Percentiles rank a stretch among this genome's conserved stretches.
phyloP scores from a whole-genome alignment of 768 basidiomycete genomes.

The Leccinum disarticulatum region DNA sequence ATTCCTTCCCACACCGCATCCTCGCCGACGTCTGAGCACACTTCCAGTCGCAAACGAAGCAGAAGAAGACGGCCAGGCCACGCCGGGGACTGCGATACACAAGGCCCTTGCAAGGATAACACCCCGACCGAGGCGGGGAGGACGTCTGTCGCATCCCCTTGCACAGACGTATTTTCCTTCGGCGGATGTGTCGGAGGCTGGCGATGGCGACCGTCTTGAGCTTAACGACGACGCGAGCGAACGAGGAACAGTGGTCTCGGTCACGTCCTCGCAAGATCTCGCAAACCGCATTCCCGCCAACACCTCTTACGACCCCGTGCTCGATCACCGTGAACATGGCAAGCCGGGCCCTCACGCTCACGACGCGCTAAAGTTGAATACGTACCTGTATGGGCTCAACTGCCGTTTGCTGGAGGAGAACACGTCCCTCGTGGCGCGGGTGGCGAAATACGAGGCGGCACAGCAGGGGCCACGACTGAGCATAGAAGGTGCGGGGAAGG shows the following conservation, averaged over 20 bases:
- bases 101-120: slow-evolving; percentile 65
- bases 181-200: no score
- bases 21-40: slow-evolving; percentile 51
- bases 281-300: slow-evolving; percentile 78
- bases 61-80: slow-evolving; percentile 32
- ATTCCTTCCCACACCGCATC: slow-evolving; percentile 44
- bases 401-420: slow-evolving; percentile 84
- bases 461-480: slow-evolving; percentile 30
- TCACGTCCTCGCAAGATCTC: slow-evolving; percentile 85
- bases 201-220: background rate
- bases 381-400: slow-evolving; percentile 85
- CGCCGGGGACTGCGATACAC: slow-evolving; percentile 39
- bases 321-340: slow-evolving; percentile 67
- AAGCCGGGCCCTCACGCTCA: slow-evolving; percentile 82
- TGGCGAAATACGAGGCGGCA: slow-evolving; percentile 54
- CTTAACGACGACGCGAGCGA: slow-evolving; percentile 49
- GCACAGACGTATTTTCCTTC: slow-evolving; percentile 43
- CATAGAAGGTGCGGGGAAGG: slow-evolving; percentile 33
- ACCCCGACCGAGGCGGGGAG: slow-evolving; percentile 52
- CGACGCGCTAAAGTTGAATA: slow-evolving; percentile 83
- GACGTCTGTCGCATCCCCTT: slow-evolving; percentile 64
- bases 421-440: slow-evolving; percentile 54
- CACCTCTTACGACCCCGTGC: slow-evolving; percentile 83
- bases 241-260: slow-evolving; percentile 72
- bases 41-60: slow-evolving; percentile 53